A percentile compares a stretch with the other conserved stretches of the same genome.
phyloP scores from a whole-genome alignment of 257 asterid species.

The Lycium ferocissimum region DNA sequence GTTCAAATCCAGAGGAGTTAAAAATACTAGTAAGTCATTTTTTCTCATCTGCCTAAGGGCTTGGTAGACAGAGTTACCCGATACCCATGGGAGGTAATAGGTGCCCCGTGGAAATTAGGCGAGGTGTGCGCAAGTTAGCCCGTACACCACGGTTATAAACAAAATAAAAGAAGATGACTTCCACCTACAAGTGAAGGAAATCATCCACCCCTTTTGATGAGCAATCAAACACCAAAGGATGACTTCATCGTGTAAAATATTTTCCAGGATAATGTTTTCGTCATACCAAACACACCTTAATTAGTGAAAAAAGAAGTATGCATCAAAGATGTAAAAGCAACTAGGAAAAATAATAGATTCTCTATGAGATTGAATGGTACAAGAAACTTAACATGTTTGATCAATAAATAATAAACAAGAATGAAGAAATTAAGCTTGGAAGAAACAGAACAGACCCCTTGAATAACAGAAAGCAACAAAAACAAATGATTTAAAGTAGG shows the following conservation, averaged over 20 bases:
- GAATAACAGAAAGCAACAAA: not conserved
- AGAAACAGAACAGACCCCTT: constrained; percentile 13
- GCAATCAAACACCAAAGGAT: not conserved
- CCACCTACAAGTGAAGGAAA: not conserved
- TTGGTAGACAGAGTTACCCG: no score
- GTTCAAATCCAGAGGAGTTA: no score
- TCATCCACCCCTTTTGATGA: not conserved
- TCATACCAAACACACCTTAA: not conserved
- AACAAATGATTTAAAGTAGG: not conserved
- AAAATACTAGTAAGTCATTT: not conserved
- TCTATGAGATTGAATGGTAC: not conserved
- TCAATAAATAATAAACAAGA: constrained; percentile 20
- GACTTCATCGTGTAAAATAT: not conserved
- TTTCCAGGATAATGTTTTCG: not conserved
- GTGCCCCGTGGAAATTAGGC: no score
- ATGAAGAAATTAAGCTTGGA: not conserved
- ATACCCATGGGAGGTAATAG: no score
- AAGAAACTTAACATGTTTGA: not conserved
- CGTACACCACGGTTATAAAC: no score
- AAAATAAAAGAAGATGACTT: not conserved
- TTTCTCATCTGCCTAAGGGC: no score
- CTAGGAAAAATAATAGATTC: not conserved
- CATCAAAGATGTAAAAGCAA: constrained; percentile 18
- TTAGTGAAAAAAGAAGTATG: constrained; percentile 7
- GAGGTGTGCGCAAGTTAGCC: no score